phyloP scores from a whole-genome alignment of 805 yeast species.

The Ogataea paraovalis region DNA sequence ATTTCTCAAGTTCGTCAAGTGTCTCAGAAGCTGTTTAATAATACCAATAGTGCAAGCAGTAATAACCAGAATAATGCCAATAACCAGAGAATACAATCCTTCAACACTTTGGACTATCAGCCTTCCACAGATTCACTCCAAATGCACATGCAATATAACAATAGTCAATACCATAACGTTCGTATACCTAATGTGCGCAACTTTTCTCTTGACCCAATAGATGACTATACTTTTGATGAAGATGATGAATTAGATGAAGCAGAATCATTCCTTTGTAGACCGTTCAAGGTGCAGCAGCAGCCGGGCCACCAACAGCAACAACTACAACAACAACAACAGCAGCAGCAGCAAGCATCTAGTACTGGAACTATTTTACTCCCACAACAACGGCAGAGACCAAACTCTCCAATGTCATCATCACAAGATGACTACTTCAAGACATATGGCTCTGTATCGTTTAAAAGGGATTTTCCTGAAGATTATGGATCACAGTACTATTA shows the following conservation, averaged over 20 bases:
- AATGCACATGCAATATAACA: neutral
- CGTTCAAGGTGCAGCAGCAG: slow-evolving; percentile 5
- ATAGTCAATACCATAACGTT: neutral
- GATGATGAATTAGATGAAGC: slow-evolving; percentile 24
- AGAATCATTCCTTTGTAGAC: slow-evolving; percentile 20
- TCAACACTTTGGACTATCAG: slow-evolving; percentile 1
- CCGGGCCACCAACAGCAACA: neutral
- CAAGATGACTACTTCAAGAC: slow-evolving; percentile 8
- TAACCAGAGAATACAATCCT: slow-evolving; percentile 3
- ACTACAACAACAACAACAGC: neutral
- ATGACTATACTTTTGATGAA: slow-evolving; percentile 16
- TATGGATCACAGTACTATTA: slow-evolving; percentile 15
- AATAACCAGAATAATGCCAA: neutral
- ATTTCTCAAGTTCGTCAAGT: slow-evolving; percentile 29
- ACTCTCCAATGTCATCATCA: neutral
- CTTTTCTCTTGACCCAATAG: slow-evolving; percentile 14
- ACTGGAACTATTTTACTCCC: neutral
- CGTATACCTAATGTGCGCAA: slow-evolving; percentile 4
- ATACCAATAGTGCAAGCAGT: slow-evolving; percentile 1
- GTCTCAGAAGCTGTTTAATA: slow-evolving; percentile 24
- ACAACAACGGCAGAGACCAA: neutral
- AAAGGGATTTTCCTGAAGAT: slow-evolving; percentile 12
- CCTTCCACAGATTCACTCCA: neutral
- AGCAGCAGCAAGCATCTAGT: neutral
- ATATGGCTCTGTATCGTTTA: slow-evolving; percentile 13